Evolutionary conservation across 2,329 filamentous ascomycete genomes (phyloP).

Genomic region (Lasiodiplodia sp.): DNA sequence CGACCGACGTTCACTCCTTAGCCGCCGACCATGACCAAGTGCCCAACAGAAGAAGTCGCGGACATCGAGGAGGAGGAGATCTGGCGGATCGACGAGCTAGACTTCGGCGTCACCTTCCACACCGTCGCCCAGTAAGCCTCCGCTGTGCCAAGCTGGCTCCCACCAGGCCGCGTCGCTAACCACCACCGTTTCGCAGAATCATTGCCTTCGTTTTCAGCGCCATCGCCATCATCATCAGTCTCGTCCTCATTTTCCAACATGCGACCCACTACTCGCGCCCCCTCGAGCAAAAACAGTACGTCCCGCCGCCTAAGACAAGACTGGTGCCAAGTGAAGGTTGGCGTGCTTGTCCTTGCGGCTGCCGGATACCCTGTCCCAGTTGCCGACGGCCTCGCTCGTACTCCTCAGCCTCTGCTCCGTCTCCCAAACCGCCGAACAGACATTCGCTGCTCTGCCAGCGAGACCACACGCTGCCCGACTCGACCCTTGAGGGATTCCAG

Average conservation of each 20-base stretch:
- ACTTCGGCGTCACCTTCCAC: slow-evolving; percentile 30
- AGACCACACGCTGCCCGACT: not conserved
- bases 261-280: slow-evolving; percentile 67
- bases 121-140: slow-evolving; percentile 27
- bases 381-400: not conserved
- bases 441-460: not conserved
- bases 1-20: slow-evolving; percentile 30
- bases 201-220: slow-evolving; percentile 61
- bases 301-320: slow-evolving; percentile 29
- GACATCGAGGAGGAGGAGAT: slow-evolving; percentile 40
- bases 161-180: slow-evolving; percentile 3
- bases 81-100: slow-evolving; percentile 26
- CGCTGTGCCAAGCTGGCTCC: slow-evolving; percentile 14
- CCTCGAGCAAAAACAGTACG: slow-evolving; percentile 66
- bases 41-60: slow-evolving; percentile 45
- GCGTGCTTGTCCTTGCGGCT: not conserved
- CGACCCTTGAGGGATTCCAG: not conserved
- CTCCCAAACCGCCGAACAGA: not conserved
- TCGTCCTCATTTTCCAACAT: slow-evolving; percentile 64
- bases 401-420: not conserved
- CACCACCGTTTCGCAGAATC: slow-evolving; percentile 35
- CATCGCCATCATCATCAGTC: slow-evolving; percentile 59
- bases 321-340: slow-evolving; percentile 11
- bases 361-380: not conserved
- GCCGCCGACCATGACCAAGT: slow-evolving; percentile 29